Evolutionary conservation across 2,329 filamentous ascomycete genomes (phyloP), one percentile per base, ranked within the genome.

Genomic region (Aureobasidium mangrovei): DNA sequence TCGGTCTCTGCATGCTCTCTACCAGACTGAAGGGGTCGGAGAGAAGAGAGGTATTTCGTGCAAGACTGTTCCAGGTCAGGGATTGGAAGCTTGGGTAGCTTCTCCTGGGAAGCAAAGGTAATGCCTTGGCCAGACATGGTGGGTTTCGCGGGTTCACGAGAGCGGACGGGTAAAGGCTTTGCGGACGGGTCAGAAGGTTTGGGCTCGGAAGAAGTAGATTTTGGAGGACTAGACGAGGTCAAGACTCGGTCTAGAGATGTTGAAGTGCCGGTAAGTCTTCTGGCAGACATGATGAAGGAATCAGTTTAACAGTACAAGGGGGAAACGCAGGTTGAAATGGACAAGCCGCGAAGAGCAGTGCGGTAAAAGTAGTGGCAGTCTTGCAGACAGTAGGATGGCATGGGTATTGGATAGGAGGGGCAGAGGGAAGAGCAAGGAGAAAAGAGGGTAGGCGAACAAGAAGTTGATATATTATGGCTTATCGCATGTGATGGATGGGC

Each of bases 341-440:
- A 91, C 63, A 95, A 76, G 67, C 90, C 84, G 77, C 88, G 88
- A 74, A 95, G 75, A 67, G 88, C 86, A 71, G 85, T 94, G 77
- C 88, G 88, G 76, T 88, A 93, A 74, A 95, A 94, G 74, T 94
- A 94, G 70, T 94, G 88, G 66, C 87, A 94, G 72, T 94, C 86
- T 77, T 93, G 85, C 56, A 88, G 76, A 71, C 77, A 94, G 71
- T 88, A 91, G 64, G 78, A 72, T 76, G 86, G 86, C 88, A 94
- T 94, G 75, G 78, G 76, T 32, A 54, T 53, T 38, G 18, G 18
- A 18, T 18, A 46, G 51, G 52, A 51, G 52, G 42, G 51, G 40
- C 44, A 44, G 18, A 10, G 26, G 18, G 9, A 10, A 45, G 38
- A 49, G 55, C 41, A 40, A 56, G 7, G 6, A 27, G 27, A 7